Conservation (phyloP, 2,329 filamentous ascomycete genomes). For the Cercospora zeina region DNA sequence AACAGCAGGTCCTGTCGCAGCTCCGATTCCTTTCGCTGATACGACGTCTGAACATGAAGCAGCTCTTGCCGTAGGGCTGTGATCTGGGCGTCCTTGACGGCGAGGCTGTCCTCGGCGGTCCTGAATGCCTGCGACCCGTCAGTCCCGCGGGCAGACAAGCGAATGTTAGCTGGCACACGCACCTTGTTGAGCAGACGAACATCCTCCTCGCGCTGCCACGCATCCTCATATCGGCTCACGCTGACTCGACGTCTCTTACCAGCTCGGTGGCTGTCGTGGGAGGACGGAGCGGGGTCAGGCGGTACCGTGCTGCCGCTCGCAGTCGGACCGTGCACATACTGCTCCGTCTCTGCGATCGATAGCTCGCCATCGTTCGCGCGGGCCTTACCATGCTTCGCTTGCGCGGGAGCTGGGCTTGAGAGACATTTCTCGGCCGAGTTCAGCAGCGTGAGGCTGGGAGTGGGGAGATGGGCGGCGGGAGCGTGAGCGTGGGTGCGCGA, state of each 20-base stretch:
- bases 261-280: background rate
- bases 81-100: conserved; percentile 2
- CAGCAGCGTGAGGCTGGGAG: background rate
- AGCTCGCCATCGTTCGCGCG: background rate
- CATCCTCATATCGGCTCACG: background rate
- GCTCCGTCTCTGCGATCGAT: background rate
- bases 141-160: background rate
- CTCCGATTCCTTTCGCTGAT: conserved; percentile 8
- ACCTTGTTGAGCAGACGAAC: conserved; percentile 13
- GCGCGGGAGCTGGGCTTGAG: background rate
- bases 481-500: background rate
- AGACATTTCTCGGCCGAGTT: background rate
- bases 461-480: background rate
- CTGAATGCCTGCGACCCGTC: conserved; percentile 6
- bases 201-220: conserved; percentile 9
- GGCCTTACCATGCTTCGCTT: conserved; percentile 1
- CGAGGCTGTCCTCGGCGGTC: conserved; percentile 8
- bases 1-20: conserved; percentile 21
- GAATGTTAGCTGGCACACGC: background rate
- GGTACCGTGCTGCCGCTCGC: background rate
- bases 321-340: background rate
- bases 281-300: background rate
- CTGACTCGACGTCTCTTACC: conserved; percentile 11
- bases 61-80: conserved; percentile 10
- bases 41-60: background rate